phyloP scores from a whole-genome alignment of 495 filamentous ascomycete species.

The Penicillium cosmopolitanum region DNA sequence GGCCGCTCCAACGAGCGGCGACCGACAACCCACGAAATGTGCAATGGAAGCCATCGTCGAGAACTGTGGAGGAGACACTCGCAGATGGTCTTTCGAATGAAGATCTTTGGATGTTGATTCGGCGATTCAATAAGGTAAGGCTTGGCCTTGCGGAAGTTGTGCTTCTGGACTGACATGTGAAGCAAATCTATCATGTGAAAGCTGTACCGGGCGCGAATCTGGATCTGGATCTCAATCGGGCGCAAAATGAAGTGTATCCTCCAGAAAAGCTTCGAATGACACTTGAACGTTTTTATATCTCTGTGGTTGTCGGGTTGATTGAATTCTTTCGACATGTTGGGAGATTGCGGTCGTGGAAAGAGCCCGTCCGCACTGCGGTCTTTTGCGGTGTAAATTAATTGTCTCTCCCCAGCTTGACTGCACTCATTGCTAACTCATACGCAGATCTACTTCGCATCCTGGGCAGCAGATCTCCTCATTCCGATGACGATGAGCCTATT shows the following conservation, averaged over 20 bases:
- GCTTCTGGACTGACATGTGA: constrained; percentile 23
- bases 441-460: constrained; percentile 73
- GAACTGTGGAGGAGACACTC: constrained; percentile 25
- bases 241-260: constrained; percentile 81
- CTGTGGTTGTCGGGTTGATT: constrained; percentile 70
- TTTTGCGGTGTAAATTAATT: constrained; percentile 63
- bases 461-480: constrained; percentile 75
- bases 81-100: constrained; percentile 71
- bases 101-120: constrained; percentile 78
- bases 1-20: constrained; percentile 10
- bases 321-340: constrained; percentile 73
- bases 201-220: constrained; percentile 58
- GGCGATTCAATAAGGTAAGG: constrained; percentile 81
- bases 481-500: constrained; percentile 60
- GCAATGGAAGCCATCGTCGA: constrained; percentile 31
- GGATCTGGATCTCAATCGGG: constrained; percentile 78
- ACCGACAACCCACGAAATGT: constrained; percentile 9
- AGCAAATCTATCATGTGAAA: constrained; percentile 92
- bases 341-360: constrained; percentile 78
- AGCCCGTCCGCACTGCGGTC: constrained; percentile 65
- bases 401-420: neutral
- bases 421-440: no score
- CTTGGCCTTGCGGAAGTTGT: neutral
- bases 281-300: constrained; percentile 85
- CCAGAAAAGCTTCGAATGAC: constrained; percentile 83